Percentiles rank a stretch among this genome's conserved stretches.
These are phyloP conservation scores for Euphorbia tirucalli DNA, from an alignment of 345 rosid species.

Conservation along the genomic window DNA sequence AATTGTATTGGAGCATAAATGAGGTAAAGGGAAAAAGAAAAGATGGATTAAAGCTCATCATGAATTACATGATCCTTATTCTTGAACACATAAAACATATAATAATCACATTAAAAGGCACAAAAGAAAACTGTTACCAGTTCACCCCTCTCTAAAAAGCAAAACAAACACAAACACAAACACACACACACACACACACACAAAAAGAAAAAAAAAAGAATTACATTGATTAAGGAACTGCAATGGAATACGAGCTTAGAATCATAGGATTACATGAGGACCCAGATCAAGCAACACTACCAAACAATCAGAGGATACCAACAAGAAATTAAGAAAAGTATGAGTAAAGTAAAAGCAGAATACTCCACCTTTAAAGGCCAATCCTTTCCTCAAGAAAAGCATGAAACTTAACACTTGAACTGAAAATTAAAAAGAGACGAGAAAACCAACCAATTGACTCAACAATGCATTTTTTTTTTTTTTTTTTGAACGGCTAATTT, in stretches of 20 bases:
- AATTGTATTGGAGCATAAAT: background rate
- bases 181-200: no score
- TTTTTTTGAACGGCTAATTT: background rate
- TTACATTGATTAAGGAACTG: background rate
- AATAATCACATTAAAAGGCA: background rate
- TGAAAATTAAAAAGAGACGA: background rate
- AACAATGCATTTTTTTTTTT: conserved; percentile 17
- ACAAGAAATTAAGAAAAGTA: conserved; percentile 13
- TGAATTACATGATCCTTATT: conserved; percentile 3
- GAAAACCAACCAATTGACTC: conserved; percentile 19
- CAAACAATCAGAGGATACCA: background rate
- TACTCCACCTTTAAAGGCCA: conserved; percentile 25
- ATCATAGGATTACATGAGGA: conserved; percentile 16
- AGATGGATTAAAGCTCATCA: background rate
- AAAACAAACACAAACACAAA: no score
- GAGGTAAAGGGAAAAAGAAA: background rate
- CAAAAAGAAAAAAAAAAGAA: conserved; percentile 2
- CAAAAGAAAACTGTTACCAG: background rate
- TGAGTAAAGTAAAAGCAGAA: conserved; percentile 11
- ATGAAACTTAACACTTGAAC: background rate
- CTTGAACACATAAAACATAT: conserved; percentile 8
- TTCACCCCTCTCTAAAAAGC: background rate
- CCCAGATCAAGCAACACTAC: conserved; percentile 22
- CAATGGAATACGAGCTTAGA: background rate
- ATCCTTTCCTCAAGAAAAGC: conserved; percentile 11